Conservation (phyloP, 116 monocot species). For the Posidonia oceanica region DNA sequence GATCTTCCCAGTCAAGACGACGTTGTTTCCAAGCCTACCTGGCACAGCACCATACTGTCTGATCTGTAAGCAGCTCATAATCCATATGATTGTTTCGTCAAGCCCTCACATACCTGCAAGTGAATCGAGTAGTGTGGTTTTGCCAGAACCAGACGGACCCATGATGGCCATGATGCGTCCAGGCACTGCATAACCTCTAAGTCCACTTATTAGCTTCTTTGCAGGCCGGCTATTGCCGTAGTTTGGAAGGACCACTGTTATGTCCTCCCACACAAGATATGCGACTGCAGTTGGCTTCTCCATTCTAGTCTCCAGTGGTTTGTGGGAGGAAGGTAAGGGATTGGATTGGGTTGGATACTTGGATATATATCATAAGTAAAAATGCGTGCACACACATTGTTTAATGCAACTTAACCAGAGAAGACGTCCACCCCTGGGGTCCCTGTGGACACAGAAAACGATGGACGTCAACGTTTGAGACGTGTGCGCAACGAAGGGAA, state of each 20-base stretch:
- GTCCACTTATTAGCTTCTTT: constrained; percentile 60
- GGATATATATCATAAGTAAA: too few species aligned
- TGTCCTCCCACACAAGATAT: constrained; percentile 72
- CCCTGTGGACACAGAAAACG: too few species aligned
- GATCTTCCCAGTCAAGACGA: constrained; percentile 49
- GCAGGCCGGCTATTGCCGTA: constrained; percentile 21
- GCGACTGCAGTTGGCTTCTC: neutral
- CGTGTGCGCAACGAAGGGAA: too few species aligned
- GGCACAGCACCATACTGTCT: neutral
- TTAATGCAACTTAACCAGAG: too few species aligned
- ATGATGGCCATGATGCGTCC: constrained; percentile 84
- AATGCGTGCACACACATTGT: too few species aligned
- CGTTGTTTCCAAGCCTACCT: constrained; percentile 79
- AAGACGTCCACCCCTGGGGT: too few species aligned
- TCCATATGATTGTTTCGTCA: too few species aligned
- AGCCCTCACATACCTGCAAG: constrained; percentile 13
- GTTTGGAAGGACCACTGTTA: constrained; percentile 47
- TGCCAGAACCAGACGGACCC: constrained; percentile 94
- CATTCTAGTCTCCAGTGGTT: too few species aligned
- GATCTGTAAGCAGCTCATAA: too few species aligned
- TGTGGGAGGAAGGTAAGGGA: too few species aligned
- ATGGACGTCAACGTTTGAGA: too few species aligned
- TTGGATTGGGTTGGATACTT: too few species aligned
- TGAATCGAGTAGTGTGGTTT: constrained; percentile 88
- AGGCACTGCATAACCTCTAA: constrained; percentile 69